Conservation (phyloP, 108 stramenopile genomes). For the Phaeodactylum tricornutum region DNA sequence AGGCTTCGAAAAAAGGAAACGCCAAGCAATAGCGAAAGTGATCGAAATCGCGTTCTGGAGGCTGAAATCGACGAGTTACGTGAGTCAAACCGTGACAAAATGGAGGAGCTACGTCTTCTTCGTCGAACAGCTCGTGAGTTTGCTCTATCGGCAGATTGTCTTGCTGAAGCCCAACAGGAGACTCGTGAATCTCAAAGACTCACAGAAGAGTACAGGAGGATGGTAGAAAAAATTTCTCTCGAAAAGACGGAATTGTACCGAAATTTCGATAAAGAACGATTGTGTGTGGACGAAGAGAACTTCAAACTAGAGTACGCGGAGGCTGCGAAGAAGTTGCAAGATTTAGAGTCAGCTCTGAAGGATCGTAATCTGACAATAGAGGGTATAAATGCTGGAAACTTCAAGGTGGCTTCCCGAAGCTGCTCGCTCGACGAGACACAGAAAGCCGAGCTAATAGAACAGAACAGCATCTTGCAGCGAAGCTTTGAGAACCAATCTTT, state of each 20-base stretch:
- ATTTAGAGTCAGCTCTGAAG: constrained; percentile 29
- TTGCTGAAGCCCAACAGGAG: constrained; percentile 24
- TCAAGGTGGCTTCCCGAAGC: too few species aligned
- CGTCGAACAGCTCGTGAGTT: constrained; percentile 8
- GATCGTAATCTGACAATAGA: constrained; percentile 29
- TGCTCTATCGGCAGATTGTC: constrained; percentile 4
- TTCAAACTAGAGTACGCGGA: constrained; percentile 21
- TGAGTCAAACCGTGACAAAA: constrained; percentile 22
- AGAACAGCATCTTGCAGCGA: constrained; percentile 23
- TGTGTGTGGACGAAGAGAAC: constrained; percentile 17
- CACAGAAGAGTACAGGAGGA: too few species aligned
- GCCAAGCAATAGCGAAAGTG: neutral
- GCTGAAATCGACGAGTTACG: constrained; percentile 36
- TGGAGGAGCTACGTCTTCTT: constrained; percentile 21
- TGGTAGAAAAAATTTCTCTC: too few species aligned
- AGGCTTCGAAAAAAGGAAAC: neutral
- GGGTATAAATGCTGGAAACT: constrained; percentile 13
- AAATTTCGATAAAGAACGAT: too few species aligned
- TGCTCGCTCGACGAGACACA: constrained; percentile 9
- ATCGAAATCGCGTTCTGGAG: constrained; percentile 8
- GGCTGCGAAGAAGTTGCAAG: constrained; percentile 13
- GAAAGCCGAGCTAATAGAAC: constrained; percentile 24
- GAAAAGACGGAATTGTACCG: too few species aligned
- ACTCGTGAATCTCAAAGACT: constrained; percentile 2
- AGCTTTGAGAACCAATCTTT: constrained; percentile 8